Evolutionary conservation across 768 basidiomycete species (phyloP).

Genomic region (Termitomyces sp.): DNA sequence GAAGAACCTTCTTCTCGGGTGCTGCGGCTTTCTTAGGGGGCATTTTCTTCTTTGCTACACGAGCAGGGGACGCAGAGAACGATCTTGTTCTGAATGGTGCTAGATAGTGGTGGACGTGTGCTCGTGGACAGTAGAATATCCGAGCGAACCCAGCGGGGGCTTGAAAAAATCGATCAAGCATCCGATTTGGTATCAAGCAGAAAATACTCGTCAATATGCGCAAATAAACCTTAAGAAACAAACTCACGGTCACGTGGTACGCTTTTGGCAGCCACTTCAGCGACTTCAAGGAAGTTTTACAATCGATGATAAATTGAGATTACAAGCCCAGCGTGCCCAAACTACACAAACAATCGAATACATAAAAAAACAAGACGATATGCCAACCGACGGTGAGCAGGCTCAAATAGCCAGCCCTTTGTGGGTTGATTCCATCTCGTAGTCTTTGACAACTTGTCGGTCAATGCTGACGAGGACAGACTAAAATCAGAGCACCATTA

Average conservation of each 20-base stretch:
- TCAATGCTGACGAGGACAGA: constrained; percentile 17
- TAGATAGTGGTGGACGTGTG: constrained; percentile 7
- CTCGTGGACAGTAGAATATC: constrained; percentile 15
- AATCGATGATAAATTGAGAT: not conserved
- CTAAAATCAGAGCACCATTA: not conserved
- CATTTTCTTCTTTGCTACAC: constrained; percentile 66
- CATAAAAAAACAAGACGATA: not conserved
- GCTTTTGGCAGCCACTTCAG: no score
- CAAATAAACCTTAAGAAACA: not conserved
- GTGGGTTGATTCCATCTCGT: constrained; percentile 1
- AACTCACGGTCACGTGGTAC: not conserved
- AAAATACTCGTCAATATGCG: constrained; percentile 14
- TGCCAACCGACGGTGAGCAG: not conserved
- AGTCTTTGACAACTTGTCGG: constrained; percentile 11
- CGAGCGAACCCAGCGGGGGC: constrained; percentile 12
- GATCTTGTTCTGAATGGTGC: constrained; percentile 1
- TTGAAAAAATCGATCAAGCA: constrained; percentile 25
- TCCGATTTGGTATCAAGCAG: constrained; percentile 16
- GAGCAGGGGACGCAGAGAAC: constrained; percentile 37
- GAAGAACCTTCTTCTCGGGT: constrained; percentile 79
- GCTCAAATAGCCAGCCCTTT: constrained; percentile 5
- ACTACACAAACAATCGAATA: not conserved
- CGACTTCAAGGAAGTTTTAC: no score
- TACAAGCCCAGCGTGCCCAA: not conserved
- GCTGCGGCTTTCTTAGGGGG: constrained; percentile 83